A percentile compares a stretch with the other conserved stretches of the same genome.
Conservation (phyloP, 176 grass and related monocot genomes). For the Carex littledalei region DNA sequence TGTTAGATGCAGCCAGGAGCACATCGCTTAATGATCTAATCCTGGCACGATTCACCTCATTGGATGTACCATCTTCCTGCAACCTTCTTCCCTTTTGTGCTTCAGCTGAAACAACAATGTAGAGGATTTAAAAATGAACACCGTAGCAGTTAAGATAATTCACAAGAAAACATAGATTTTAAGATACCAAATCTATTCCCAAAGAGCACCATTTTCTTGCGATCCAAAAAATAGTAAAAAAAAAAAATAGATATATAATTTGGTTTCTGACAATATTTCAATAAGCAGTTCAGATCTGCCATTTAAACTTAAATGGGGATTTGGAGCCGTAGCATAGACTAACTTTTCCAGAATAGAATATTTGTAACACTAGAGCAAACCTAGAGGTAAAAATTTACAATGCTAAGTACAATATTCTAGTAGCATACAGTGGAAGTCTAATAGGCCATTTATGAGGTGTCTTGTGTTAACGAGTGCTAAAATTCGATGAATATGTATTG, state of each 20-base stretch:
- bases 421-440: neutral
- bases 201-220: neutral
- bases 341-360: neutral
- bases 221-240: neutral
- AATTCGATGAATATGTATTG: neutral
- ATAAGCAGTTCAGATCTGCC: neutral
- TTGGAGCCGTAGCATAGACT: neutral
- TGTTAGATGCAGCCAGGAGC: slow-evolving; percentile 53
- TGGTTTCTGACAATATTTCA: neutral
- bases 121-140: neutral
- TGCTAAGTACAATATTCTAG: neutral
- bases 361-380: neutral
- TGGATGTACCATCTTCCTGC: slow-evolving; percentile 44
- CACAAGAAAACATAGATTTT: neutral
- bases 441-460: neutral
- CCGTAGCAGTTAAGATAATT: neutral
- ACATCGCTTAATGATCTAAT: slow-evolving; percentile 76
- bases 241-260: neutral
- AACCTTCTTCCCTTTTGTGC: slow-evolving; percentile 58
- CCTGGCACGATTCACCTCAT: slow-evolving; percentile 37
- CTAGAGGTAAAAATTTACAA: neutral
- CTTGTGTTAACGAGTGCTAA: neutral
- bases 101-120: slow-evolving; percentile 45
- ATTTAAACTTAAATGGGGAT: neutral
- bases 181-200: neutral